Percentiles rank a stretch among this genome's conserved stretches.
Evolutionary conservation across 331 rosid genomes (phyloP).

Genomic region (Spiraea crenata): DNA sequence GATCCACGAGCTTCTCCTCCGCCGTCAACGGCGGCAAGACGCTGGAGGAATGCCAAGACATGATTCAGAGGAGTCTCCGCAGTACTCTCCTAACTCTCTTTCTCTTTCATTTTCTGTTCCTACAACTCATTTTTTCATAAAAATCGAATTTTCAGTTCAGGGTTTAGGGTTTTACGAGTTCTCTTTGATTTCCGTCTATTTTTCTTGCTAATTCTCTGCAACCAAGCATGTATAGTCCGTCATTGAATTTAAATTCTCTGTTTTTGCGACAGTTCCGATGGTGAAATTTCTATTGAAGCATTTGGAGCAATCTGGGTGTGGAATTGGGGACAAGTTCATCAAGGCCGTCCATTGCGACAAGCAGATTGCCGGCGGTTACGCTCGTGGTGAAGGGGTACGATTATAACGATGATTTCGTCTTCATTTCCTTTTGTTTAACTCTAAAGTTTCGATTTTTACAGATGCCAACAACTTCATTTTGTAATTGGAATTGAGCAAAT

Average conservation of each 20-base stretch:
- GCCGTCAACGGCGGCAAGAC: slow-evolving; percentile 33
- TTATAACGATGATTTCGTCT: background rate
- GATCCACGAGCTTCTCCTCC: slow-evolving; percentile 29
- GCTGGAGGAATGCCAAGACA: slow-evolving; percentile 55
- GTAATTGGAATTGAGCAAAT: background rate
- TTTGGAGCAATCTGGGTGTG: slow-evolving; percentile 72
- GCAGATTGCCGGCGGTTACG: slow-evolving; percentile 51
- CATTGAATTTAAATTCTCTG: slow-evolving; percentile 10
- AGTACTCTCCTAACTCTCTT: slow-evolving; percentile 31
- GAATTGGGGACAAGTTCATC: slow-evolving; percentile 48
- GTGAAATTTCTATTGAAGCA: slow-evolving; percentile 63
- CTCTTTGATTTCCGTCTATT: background rate
- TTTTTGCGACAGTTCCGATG: slow-evolving; percentile 46
- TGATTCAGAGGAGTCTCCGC: slow-evolving; percentile 63
- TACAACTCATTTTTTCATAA: background rate
- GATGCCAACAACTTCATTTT: background rate
- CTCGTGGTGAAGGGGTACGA: slow-evolving; percentile 65
- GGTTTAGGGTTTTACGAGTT: slow-evolving; percentile 10
- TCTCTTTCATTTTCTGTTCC: background rate
- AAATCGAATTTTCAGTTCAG: background rate
- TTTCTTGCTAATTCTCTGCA: background rate
- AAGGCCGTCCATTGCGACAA: slow-evolving; percentile 50
- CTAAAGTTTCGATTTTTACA: background rate
- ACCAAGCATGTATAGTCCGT: background rate
- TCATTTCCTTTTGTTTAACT: background rate